Base-by-base conservation (phyloP, 2,329 filamentous ascomycete species). In the Neopestalotiopsis clavispora region DNA sequence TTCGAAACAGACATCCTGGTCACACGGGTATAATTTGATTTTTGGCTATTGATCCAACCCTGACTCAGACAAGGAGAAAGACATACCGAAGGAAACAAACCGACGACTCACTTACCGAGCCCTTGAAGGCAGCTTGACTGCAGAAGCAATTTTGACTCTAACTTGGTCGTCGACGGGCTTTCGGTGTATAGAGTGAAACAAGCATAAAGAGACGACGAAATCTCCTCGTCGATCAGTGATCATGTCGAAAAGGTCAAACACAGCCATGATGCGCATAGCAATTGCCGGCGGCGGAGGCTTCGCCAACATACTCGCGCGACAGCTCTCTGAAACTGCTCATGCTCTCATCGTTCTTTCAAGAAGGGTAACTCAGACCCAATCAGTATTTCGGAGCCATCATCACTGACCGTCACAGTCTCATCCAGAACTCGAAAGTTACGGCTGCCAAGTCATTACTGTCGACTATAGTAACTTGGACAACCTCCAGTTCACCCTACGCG, bases 321-420 rank as follows among this genome's bases (percentile, higher is more conserved):
- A 88, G 74, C 84, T 94, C 40, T 85, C 87, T 38, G 84, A 88
- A 66, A 92, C 88, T 45, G 88, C 87, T 61, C 90, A 94, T 78
- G 87, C 90, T 65, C 85, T 94, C 59, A 84, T 94, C 66, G 85
- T 94, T n/a, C 80, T 94, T 38, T 93, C 92, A 28, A 86, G 90
- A 83, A 82, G 79, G 70, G 91, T 91, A 79, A 78, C 84, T 62
- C 80, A 28, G 34, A 17, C 66, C 17, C 32, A 20, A 2, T 42
- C 23, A 28, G 23, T 28, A 28, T 28, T 28, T 28, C 23, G 23
- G 23, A 28, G 23, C 23, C 63, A 63, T 14, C 28, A 69, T 70
- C 38, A 70, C 71, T 74, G 70, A 69, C 69, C 45, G n/a, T 62
- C 52, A n/a, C 67, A 91, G 89, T 75, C 79, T 60, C 87, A 89